Base-by-base conservation (phyloP, 768 basidiomycete species). In the Lactifluus piperatus region DNA sequence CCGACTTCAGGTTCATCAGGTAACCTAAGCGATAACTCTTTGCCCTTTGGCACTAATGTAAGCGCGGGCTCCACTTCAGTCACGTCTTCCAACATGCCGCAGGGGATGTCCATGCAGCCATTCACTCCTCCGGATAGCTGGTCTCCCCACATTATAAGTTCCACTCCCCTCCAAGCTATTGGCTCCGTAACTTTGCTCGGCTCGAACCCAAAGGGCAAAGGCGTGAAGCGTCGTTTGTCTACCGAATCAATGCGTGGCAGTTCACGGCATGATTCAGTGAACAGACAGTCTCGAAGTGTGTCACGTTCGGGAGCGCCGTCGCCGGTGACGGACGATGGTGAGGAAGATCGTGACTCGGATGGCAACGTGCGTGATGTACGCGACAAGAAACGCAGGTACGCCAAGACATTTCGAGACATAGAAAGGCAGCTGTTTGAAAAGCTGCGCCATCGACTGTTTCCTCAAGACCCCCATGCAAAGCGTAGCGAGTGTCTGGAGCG, bases 341-440 rank as follows among this genome's bases (percentile, higher is more conserved):
- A 60, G 22, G 60, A 60, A n/a, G 62, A 60, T 27, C 58, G n/a
- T n/a, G n/a, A n/a, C n/a, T n/a, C n/a, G n/a, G n/a, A n/a, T n/a
- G n/a, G n/a, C n/a, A n/a, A n/a, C n/a, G n/a, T n/a, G n/a, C n/a
- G n/a, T n/a, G n/a, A n/a, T n/a, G n/a, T n/a, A n/a, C n/a, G n/a
- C n/a, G n/a, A n/a, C n/a, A n/a, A n/a, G n/a, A n/a, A n/a, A n/a
- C n/a, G n/a, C n/a, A n/a, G n/a, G n/a, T n/a, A n/a, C n/a, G n/a
- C n/a, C n/a, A n/a, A n/a, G n/a, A n/a, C n/a, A n/a, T n/a, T n/a
- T n/a, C n/a, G n/a, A 34, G 52, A 62, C 44, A 54, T 48, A 10
- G 62, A 62, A 50, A 61, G 55, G 47, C 58, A 49, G 24, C 36
- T 60, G 26, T 62, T 62, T n/a, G 62, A 60, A 43, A 54, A 62